Percentiles rank a stretch among this genome's conserved stretches.
Conservation (phyloP, 306 rosid genomes). For the Gillenia trifoliata region DNA sequence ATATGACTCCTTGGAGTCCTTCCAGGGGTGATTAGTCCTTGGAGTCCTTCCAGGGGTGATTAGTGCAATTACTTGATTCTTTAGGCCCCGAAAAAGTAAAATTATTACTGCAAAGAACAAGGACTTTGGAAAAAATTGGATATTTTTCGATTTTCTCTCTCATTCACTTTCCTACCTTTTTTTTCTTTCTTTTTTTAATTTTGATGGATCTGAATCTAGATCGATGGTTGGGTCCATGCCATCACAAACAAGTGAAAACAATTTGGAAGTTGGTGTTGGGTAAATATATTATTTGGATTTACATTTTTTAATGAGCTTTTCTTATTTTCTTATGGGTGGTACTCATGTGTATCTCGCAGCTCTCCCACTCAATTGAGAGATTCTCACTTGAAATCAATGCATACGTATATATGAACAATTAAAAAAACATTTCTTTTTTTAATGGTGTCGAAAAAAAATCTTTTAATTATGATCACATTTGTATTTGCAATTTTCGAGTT, state of each 20-base stretch:
- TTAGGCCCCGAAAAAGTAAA: neutral
- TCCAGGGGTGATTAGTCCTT: slow-evolving; percentile 49
- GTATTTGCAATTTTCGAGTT: no score
- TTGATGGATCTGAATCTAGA: neutral
- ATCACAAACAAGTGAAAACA: neutral
- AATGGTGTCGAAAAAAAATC: no score
- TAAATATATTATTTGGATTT: neutral
- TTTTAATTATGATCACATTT: no score
- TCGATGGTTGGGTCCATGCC: neutral
- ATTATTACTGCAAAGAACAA: neutral
- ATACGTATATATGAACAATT: no score
- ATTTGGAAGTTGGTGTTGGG: slow-evolving; percentile 1
- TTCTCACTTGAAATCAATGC: no score
- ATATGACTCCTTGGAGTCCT: slow-evolving; percentile 89
- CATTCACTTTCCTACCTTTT: neutral
- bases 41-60: slow-evolving; percentile 47
- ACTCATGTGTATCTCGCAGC: neutral
- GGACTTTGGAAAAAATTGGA: neutral
- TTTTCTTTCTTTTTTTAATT: neutral
- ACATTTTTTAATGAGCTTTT: neutral
- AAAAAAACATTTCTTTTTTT: no score
- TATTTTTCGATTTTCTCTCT: slow-evolving; percentile 8
- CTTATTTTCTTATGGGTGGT: neutral
- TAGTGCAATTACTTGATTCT: neutral
- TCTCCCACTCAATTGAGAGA: no score